Evolutionary conservation across 176 grass and related monocot genomes (phyloP), one percentile per base, ranked within the genome.

Genomic region (Phoenix dactylifera): DNA sequence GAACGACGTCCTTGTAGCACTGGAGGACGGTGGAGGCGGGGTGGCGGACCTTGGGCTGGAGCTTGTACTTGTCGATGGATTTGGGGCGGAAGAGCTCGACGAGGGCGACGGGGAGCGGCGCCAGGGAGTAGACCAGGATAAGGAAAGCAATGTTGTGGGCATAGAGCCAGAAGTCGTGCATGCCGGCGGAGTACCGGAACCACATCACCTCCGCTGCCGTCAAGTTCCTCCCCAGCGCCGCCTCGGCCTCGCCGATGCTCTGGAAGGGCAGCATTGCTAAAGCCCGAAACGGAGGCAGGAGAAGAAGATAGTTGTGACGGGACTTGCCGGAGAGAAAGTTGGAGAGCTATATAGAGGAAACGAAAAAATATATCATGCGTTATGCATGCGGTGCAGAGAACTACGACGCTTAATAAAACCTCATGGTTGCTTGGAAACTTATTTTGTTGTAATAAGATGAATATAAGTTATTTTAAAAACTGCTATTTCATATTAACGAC

Each of bases 41-140:
- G 58, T 79, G 92, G 1, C 64, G 76, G 64, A 97, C 81, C 69
- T 80, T 69, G 0, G 87, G 87, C 92, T 97, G 92, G 71, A 91
- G 72, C 73, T 97, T 97, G 83, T 82, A 97, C 1, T 78, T 67
- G 17, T 28, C 24, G 4, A 91, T 74, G 16, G 83, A 29, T 15
- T 54, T 53, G 10, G 87, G 83, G 19, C 65, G 44, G 24, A 76
- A 63, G 30, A 90, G 80, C 69, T 97, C 92, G 78, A 97, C 54
- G 6, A 97, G 64, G 39, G 83, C 80, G 75, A 91, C 23, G 58
- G 92, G 92, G 51, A 97, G 92, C 56, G 92, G 92, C 14, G 80
- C 87, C 16, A 88, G n/a, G 5, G 83, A 82, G 84, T 85, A 91
- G 71, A 88, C 69, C 72, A 67, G 61, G 69, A 97, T 69, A 54